These are phyloP conservation scores for Gentiana macrophylla DNA, from an alignment of 257 asterid genomes.

Conservation along the genomic window DNA sequence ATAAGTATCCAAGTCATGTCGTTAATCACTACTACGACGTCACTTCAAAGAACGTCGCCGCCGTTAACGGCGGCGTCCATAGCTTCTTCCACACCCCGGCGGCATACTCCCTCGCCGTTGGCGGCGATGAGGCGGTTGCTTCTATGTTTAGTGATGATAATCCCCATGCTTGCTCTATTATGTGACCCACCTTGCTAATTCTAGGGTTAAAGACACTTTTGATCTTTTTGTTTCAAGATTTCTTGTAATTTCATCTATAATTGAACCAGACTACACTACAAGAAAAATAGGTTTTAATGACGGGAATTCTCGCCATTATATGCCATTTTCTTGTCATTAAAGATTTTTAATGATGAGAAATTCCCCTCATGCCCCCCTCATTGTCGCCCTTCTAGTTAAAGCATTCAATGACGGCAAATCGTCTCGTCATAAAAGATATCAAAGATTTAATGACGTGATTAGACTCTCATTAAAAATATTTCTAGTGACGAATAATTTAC, in stretches of 20 bases:
- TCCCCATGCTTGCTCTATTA: constrained; percentile 79
- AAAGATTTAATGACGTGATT: too few relatives aligned
- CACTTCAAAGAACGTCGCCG: constrained; percentile 46
- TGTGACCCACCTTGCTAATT: constrained; percentile 26
- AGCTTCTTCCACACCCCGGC: constrained; percentile 85
- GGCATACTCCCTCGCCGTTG: constrained; percentile 69
- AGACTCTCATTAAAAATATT: too few relatives aligned
- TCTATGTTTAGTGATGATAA: constrained; percentile 90
- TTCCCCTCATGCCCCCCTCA: too few relatives aligned
- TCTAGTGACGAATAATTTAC: too few relatives aligned
- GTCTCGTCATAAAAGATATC: too few relatives aligned
- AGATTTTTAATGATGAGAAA: too few relatives aligned
- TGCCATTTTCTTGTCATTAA: too few relatives aligned
- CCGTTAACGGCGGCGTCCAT: constrained; percentile 49
- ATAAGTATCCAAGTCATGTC: constrained; percentile 71
- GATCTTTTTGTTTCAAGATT: not conserved
- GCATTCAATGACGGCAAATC: too few relatives aligned
- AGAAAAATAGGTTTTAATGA: not conserved
- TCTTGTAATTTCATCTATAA: not conserved
- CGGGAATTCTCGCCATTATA: not conserved
- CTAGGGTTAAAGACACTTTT: not conserved
- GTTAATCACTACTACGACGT: constrained; percentile 59
- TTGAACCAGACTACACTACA: not conserved
- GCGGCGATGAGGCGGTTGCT: constrained; percentile 84
- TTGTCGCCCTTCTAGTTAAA: too few relatives aligned